Evolutionary conservation across 139 green algal genomes (phyloP).

Genomic region (Micractinium conductrix): DNA sequence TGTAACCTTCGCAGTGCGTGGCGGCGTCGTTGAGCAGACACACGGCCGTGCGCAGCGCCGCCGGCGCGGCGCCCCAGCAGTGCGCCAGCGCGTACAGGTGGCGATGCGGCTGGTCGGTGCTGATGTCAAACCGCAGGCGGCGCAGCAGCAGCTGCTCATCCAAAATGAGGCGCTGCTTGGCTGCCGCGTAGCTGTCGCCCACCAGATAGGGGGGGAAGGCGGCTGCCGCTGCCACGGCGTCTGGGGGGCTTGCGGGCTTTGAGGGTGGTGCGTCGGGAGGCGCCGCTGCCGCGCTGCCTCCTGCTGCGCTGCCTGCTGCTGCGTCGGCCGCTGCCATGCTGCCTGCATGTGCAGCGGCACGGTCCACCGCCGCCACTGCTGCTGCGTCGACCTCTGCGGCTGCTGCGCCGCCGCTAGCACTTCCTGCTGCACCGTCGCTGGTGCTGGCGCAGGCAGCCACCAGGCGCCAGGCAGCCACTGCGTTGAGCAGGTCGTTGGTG

Average conservation of each 20-base stretch:
- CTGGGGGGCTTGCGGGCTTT: not conserved
- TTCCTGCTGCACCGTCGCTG: not conserved
- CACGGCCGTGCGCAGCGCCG: constrained; percentile 4
- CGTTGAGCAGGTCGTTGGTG: constrained; percentile 54
- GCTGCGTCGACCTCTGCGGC: not conserved
- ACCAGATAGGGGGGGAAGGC: constrained; percentile 19
- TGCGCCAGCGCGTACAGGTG: constrained; percentile 38
- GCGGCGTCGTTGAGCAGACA: constrained; percentile 45
- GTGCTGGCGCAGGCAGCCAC: not conserved
- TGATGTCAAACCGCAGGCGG: constrained; percentile 43
- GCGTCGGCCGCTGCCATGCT: not conserved
- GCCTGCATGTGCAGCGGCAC: too few species aligned
- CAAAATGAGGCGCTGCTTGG: constrained; percentile 40
- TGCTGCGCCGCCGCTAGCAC: not conserved
- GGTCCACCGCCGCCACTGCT: not conserved
- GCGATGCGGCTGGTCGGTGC: constrained; percentile 43
- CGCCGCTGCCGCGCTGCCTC: too few species aligned
- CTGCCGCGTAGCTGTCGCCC: constrained; percentile 34
- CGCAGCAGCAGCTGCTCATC: constrained; percentile 51
- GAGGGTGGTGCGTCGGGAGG: not conserved
- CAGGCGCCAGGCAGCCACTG: not conserved
- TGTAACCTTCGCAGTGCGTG: not conserved
- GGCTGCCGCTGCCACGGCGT: not conserved
- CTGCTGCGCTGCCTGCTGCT: not conserved
- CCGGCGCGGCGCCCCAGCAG: not conserved